Conservation (phyloP, 2,329 filamentous ascomycete species). For the Dactylella cylindrospora region DNA sequence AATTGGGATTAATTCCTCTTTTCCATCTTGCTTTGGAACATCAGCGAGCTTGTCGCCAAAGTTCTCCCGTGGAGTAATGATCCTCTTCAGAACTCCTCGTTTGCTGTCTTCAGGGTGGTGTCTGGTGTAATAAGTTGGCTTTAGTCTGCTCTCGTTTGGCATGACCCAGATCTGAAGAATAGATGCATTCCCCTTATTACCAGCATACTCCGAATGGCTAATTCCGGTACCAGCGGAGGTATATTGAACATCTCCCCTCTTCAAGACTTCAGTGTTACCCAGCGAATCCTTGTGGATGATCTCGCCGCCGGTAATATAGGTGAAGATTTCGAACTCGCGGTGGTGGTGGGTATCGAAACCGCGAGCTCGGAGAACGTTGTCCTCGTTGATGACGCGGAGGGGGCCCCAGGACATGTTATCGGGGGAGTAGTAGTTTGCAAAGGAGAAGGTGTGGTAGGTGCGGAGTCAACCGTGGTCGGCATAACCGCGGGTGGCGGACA, state of each 20-base stretch:
- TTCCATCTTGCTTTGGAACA: slow-evolving; percentile 39
- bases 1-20: slow-evolving; percentile 43
- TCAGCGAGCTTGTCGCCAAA: slow-evolving; percentile 36
- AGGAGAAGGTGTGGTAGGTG: slow-evolving; percentile 82
- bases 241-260: slow-evolving; percentile 40
- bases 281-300: slow-evolving; percentile 86
- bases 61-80: slow-evolving; percentile 30
- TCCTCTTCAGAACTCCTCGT: slow-evolving; percentile 30
- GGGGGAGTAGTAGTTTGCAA: slow-evolving; percentile 71
- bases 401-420: slow-evolving; percentile 69
- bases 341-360: slow-evolving; percentile 86
- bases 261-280: slow-evolving; percentile 39
- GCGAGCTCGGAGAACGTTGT: slow-evolving; percentile 70
- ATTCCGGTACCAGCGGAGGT: slow-evolving; percentile 41
- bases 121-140: slow-evolving; percentile 36
- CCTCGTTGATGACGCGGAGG: slow-evolving; percentile 84
- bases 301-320: slow-evolving; percentile 80
- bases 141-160: slow-evolving; percentile 28
- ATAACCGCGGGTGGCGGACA: slow-evolving; percentile 71
- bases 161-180: slow-evolving; percentile 43
- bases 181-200: slow-evolving; percentile 29
- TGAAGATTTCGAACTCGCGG: slow-evolving; percentile 86
- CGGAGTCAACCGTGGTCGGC: slow-evolving; percentile 84
- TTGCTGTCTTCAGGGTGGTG: slow-evolving; percentile 41
- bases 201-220: slow-evolving; percentile 37